Evolutionary conservation across 805 yeast genomes (phyloP), one percentile per base, ranked within the genome.

Genomic region (Lipomyces starkeyi): DNA sequence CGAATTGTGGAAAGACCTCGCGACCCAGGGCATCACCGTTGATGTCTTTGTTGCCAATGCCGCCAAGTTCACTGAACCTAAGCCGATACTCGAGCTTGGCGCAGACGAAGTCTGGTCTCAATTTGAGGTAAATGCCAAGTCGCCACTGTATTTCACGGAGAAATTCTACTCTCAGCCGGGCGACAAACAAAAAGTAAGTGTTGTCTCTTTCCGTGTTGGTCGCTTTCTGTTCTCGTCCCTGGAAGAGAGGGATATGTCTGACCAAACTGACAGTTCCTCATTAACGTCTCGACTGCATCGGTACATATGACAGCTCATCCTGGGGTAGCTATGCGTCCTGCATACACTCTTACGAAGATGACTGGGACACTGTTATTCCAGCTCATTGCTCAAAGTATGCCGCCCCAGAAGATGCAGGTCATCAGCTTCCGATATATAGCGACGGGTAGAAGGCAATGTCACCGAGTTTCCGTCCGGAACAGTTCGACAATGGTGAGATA

Each of bases 71-170:
- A 52, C 55, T 2, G 55, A 52, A 52, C 55, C 55, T 52, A 52
- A 52, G 55, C 55, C 55, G 55, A 52, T 52, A 52, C 55, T 52
- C 55, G 55, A 52, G 55, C 55, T 52, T 52, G 55, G 55, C 55
- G 55, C 55, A 52, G 55, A 8, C 55, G 55, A 52, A 25, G 55
- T 52, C 55, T 52, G 55, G 55, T 52, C 55, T 52, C 55, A 52
- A n/a, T 52, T 52, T 52, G 55, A 52, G 55, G 55, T 52, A 52
- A 52, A 52, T 9, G 25, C 55, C 55, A 52, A 52, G 55, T 52
- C 55, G 2, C 55, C 55, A 52, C 55, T 52, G 55, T 52, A 52
- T 25, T 52, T 52, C 55, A 52, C 55, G 2, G 55, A 52, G 14
- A 52, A 20, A 52, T 52, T 52, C 29, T 52, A 52, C 55, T 52